Evolutionary conservation across 371 early-diverging fungal genomes (phyloP).

Genomic region (Encephalitozoon intestinalis): DNA sequence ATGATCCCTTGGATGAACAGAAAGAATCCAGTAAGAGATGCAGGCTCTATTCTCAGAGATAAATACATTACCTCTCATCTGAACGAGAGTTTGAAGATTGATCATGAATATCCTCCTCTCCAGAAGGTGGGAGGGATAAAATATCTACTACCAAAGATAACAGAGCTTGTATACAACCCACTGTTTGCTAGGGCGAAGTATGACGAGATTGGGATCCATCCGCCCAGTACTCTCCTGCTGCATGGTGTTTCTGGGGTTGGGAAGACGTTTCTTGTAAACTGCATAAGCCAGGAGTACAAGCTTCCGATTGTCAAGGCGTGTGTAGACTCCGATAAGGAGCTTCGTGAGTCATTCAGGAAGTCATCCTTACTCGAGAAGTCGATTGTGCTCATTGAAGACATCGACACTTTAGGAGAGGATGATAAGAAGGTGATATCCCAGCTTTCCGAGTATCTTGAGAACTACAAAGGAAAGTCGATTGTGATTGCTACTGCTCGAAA

Average conservation of each 20-base stretch:
- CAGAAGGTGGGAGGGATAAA: slow-evolving; percentile 38
- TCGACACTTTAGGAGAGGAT: slow-evolving; percentile 44
- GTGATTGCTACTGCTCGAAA: slow-evolving; percentile 41
- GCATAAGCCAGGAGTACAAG: slow-evolving; percentile 47
- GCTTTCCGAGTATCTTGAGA: slow-evolving; percentile 49
- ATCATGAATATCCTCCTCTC: slow-evolving; percentile 26
- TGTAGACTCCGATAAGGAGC: slow-evolving; percentile 32
- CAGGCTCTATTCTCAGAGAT: slow-evolving; percentile 37
- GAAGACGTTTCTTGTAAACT: slow-evolving; percentile 50
- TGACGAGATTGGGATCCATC: slow-evolving; percentile 35
- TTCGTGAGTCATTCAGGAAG: slow-evolving; percentile 51
- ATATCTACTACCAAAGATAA: slow-evolving; percentile 34
- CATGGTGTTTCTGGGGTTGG: slow-evolving; percentile 58
- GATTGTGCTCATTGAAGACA: slow-evolving; percentile 54
- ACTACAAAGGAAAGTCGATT: slow-evolving; percentile 30
- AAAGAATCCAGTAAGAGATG: slow-evolving; percentile 15
- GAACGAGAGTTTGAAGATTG: slow-evolving; percentile 19
- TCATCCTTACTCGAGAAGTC: slow-evolving; percentile 32
- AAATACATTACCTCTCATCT: slow-evolving; percentile 29
- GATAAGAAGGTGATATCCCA: slow-evolving; percentile 35
- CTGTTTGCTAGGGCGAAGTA: slow-evolving; percentile 41
- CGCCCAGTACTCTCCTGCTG: slow-evolving; percentile 47
- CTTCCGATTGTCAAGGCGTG: slow-evolving; percentile 42
- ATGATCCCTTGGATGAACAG: background rate
- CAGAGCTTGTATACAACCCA: slow-evolving; percentile 34